Conservation (phyloP, 306 rosid genomes). For the Vachellia collinsii region DNA sequence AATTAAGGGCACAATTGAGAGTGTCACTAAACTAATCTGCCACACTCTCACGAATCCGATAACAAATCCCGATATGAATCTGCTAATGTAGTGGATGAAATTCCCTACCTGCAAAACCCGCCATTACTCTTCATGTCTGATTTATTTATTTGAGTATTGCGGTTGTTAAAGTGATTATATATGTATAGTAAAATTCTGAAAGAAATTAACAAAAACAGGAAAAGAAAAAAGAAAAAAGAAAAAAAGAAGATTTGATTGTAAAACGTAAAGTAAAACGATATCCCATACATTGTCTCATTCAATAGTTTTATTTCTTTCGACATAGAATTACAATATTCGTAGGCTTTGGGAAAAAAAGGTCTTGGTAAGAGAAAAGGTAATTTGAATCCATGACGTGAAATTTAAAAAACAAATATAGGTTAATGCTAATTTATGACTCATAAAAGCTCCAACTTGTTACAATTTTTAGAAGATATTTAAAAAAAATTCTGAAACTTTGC, state of each 20-base stretch:
- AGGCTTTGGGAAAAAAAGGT: background rate
- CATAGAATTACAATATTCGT: background rate
- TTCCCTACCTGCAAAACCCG: constrained; percentile 73
- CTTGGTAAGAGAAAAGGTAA: background rate
- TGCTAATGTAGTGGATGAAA: constrained; percentile 83
- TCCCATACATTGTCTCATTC: background rate
- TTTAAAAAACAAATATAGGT: background rate
- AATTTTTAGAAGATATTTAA: too few species aligned
- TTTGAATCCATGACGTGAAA: background rate
- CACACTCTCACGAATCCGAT: constrained; percentile 85
- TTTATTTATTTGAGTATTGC: background rate
- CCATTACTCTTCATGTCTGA: background rate
- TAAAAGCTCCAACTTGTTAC: too few species aligned
- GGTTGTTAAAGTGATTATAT: background rate
- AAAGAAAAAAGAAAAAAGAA: background rate
- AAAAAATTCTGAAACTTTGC: too few species aligned
- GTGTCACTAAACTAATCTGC: constrained; percentile 90
- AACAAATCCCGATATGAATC: constrained; percentile 70
- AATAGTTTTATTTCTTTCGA: background rate
- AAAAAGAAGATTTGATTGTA: background rate
- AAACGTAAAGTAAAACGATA: background rate
- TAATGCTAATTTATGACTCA: background rate
- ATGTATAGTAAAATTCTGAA: background rate
- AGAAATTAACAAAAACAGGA: background rate
- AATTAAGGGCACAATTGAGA: constrained; percentile 83